Base-by-base conservation (phyloP, 768 basidiomycete species). In the Kwoniella dendrophila region DNA sequence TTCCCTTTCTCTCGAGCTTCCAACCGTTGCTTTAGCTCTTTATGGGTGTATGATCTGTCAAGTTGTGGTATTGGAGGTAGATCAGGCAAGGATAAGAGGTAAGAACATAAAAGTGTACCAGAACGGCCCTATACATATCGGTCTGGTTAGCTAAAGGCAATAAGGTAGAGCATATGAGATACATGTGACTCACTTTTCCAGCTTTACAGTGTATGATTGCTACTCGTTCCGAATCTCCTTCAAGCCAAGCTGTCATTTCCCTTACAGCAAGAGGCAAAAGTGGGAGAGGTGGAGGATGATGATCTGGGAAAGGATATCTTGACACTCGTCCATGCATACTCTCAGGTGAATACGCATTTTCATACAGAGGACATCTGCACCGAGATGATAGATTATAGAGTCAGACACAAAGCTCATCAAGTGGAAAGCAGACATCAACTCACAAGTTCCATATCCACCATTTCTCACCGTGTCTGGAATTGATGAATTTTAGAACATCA, bases 161-260 rank as follows among this genome's bases (percentile, higher is more conserved):
- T 18, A 18, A 43, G 26, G 14, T 50, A 58, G 56, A 0, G 14
- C 60, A 14, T 1, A 24, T 6, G 41, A 20, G 41, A 43, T 14
- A 43, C 11, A 20, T 8, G 8, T 16, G 0, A 61, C 72, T 58
- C 51, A 61, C 73, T 66, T 64, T 80, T 41, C 61, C 73, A 85
- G 89, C 91, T 85, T 93, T 93, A 76, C 91, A 93, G 68, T 93
- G 92, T 0, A 93, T 82, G 4, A 92, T 91, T 2, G 86, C 87
- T 5, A 92, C 87, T 34, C 88, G 81, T 3, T 88, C 84, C 1
- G 82, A 80, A 8, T 86, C 85, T 0, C 83, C 86, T 32, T 82
- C 81, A 1, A 93, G 80, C 90, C 90, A 93, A 7, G 82, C 78
- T 36, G 82, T 82, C 77, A 92, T 90, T 75, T 91, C 90, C 24